Evolutionary conservation across 139 green algal genomes (phyloP).

Genomic region (Pedinophyceae sp.): DNA sequence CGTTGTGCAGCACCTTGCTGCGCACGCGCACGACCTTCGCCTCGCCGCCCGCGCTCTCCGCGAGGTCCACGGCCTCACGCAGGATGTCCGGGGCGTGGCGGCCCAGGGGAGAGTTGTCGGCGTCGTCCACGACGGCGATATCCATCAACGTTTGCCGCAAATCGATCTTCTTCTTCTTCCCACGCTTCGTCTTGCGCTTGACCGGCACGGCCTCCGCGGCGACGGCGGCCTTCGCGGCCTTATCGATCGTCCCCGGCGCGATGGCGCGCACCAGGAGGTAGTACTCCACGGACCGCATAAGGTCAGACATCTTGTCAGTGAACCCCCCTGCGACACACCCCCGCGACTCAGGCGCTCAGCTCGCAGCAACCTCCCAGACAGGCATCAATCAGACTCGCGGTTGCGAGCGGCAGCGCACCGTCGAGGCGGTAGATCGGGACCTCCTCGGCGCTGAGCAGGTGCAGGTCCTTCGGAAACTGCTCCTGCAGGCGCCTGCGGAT

Average conservation of each 20-base stretch:
- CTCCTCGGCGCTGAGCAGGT: constrained; percentile 18
- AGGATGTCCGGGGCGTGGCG: neutral
- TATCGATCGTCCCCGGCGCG: neutral
- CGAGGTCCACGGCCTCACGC: constrained; percentile 2
- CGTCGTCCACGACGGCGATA: constrained; percentile 16
- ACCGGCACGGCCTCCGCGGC: constrained; percentile 7
- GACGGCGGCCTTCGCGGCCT: neutral
- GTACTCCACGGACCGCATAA: constrained; percentile 20
- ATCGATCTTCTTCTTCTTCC: constrained; percentile 14
- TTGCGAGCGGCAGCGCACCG: too few relatives aligned
- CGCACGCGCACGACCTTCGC: constrained; percentile 2
- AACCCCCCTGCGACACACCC: too few relatives aligned
- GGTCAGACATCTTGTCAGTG: constrained; percentile 19
- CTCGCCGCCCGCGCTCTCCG: neutral
- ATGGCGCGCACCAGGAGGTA: constrained; percentile 13
- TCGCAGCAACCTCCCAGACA: neutral
- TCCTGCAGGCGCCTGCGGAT: constrained; percentile 18
- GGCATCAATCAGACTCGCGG: too few relatives aligned
- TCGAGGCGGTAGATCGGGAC: constrained; percentile 21
- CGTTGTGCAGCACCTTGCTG: constrained; percentile 1
- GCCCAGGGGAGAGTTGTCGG: constrained; percentile 3
- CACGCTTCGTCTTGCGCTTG: constrained; percentile 7
- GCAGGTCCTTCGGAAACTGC: constrained; percentile 22
- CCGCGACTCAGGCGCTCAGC: too few relatives aligned
- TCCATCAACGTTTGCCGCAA: constrained; percentile 12